A percentile compares a stretch with the other conserved stretches of the same genome.
Conservation (phyloP, 768 basidiomycete species). For the Glaciozyma martinii region DNA sequence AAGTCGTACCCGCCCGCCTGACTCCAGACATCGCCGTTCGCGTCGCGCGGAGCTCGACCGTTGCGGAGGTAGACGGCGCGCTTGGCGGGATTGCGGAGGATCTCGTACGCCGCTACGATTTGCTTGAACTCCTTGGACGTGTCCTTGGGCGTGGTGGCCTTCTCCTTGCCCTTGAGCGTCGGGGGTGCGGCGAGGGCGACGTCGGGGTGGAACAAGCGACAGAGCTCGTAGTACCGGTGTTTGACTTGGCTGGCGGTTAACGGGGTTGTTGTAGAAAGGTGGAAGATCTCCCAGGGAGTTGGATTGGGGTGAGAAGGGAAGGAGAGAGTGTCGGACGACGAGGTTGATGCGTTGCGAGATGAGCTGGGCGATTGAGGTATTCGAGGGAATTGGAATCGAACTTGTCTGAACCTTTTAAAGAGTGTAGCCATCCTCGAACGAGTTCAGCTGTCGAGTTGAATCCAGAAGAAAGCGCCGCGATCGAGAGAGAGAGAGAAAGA, state of each 20-base stretch:
- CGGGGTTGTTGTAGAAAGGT: background rate
- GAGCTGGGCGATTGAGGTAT: too few relatives aligned
- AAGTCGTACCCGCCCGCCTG: background rate
- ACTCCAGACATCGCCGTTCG: background rate
- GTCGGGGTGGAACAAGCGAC: background rate
- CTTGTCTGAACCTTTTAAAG: too few relatives aligned
- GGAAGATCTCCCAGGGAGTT: constrained; percentile 3
- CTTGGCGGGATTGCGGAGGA: constrained; percentile 3
- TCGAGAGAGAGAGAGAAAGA: too few relatives aligned
- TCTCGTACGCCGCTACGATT: background rate
- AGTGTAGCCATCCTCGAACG: too few relatives aligned
- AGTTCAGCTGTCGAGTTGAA: too few relatives aligned
- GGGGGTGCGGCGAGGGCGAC: background rate
- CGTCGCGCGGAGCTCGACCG: background rate
- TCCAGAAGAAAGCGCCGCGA: too few relatives aligned
- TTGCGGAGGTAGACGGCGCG: background rate
- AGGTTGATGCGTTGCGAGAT: too few relatives aligned
- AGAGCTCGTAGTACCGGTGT: constrained; percentile 1
- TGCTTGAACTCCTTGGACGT: constrained; percentile 4
- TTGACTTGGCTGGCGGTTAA: background rate
- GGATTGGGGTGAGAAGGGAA: background rate
- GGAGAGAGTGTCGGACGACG: background rate
- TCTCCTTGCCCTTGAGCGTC: background rate
- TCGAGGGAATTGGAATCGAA: too few relatives aligned
- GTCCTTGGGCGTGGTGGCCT: background rate